phyloP scores from a whole-genome alignment of 768 basidiomycete genomes.

The Suillus plorans region DNA sequence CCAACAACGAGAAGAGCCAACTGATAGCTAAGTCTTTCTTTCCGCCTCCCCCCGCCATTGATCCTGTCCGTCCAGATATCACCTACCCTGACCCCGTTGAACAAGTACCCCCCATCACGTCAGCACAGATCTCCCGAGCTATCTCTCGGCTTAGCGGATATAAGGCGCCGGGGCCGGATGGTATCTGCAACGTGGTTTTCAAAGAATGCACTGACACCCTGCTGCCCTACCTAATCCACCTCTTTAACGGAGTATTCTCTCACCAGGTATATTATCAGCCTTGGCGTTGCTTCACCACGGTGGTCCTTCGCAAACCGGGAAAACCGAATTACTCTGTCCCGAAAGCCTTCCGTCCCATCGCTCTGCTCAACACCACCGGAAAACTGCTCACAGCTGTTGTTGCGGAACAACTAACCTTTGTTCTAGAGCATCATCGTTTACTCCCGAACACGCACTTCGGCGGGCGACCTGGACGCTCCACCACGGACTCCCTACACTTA shows the following conservation, averaged over 20 bases:
- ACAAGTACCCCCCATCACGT: conserved; percentile 6
- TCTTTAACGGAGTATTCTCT: conserved; percentile 11
- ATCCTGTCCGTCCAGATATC: background rate
- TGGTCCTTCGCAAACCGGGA: too few relatives aligned
- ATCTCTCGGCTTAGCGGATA: conserved; percentile 13
- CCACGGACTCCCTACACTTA: too few relatives aligned
- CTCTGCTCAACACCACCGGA: too few relatives aligned
- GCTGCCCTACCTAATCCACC: conserved; percentile 2
- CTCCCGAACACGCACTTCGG: too few relatives aligned
- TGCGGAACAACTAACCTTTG: too few relatives aligned
- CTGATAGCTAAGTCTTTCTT: conserved; percentile 21
- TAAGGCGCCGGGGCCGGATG: conserved; percentile 26
- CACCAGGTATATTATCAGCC: background rate
- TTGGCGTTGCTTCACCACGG: conserved; percentile 27
- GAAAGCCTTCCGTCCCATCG: too few relatives aligned
- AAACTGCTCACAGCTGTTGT: too few relatives aligned
- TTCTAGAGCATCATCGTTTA: too few relatives aligned
- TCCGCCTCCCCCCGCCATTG: conserved; percentile 6
- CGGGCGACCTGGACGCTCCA: too few relatives aligned
- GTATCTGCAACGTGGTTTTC: conserved; percentile 22
- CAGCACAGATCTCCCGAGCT: conserved; percentile 4
- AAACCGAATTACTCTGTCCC: too few relatives aligned
- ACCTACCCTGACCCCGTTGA: conserved; percentile 8
- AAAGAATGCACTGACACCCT: conserved; percentile 12
- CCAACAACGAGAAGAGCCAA: too few relatives aligned